phyloP scores from a whole-genome alignment of 164 flowering plant species.

The Berberis vulgaris region DNA sequence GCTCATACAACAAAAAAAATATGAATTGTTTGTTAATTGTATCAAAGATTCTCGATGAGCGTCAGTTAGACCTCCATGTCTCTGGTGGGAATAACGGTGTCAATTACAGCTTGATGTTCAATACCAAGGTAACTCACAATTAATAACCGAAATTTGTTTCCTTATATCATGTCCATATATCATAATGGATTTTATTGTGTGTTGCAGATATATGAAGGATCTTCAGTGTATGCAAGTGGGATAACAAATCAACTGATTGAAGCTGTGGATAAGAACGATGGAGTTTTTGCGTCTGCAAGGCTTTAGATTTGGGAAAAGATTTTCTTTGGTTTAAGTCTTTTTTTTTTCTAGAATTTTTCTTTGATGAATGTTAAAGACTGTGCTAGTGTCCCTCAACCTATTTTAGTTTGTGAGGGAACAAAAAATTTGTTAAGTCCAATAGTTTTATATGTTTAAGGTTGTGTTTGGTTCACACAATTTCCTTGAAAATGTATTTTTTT shows the following conservation, averaged over 20 bases:
- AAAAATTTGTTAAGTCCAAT: no score
- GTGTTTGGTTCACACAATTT: no score
- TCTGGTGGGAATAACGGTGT: constrained; percentile 93
- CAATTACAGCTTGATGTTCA: constrained; percentile 72
- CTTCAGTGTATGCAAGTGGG: constrained; percentile 80
- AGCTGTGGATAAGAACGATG: constrained; percentile 57
- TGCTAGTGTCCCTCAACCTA: no score
- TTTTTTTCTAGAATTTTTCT: no score
- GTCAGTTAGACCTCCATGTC: constrained; percentile 81
- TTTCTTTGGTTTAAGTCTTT: background rate
- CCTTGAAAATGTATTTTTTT: no score
- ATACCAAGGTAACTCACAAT: constrained; percentile 54
- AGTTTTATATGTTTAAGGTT: no score
- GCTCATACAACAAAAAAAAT: constrained; percentile 69
- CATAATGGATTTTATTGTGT: background rate
- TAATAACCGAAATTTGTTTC: background rate
- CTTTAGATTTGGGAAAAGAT: background rate
- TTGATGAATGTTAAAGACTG: no score
- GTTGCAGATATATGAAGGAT: constrained; percentile 80
- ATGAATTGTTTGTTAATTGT: constrained; percentile 64
- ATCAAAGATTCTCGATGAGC: constrained; percentile 79
- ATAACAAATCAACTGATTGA: constrained; percentile 81
- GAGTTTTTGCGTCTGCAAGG: constrained; percentile 16
- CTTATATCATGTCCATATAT: no score
- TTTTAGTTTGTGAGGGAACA: no score